Conservation (phyloP, 352 stramenopile species). For the Sclerospora graminicola region DNA sequence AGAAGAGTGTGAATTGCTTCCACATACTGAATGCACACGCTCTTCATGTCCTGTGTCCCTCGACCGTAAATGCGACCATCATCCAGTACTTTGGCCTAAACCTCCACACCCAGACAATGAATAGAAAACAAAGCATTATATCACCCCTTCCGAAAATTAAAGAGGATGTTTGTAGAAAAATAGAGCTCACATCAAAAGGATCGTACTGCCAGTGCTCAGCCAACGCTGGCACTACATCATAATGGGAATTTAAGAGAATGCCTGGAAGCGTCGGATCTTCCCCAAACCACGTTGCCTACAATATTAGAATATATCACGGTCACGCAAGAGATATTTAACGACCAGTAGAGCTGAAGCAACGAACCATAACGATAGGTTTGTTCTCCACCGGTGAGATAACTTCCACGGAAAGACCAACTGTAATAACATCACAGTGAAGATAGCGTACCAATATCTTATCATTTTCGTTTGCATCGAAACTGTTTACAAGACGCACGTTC, state of each 20-base stretch:
- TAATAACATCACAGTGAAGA: not conserved
- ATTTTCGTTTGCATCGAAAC: not conserved
- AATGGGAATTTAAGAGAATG: constrained; percentile 93
- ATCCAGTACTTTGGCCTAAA: constrained; percentile 69
- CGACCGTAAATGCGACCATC: constrained; percentile 90
- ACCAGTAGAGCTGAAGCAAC: constrained; percentile 20
- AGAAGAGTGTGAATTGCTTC: constrained; percentile 80
- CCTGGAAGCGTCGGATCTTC: constrained; percentile 75
- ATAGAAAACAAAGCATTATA: not conserved
- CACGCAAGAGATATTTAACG: not conserved
- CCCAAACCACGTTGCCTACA: constrained; percentile 82
- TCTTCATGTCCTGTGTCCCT: constrained; percentile 95
- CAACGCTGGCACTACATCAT: constrained; percentile 92
- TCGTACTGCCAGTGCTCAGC: constrained; percentile 84
- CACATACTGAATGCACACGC: constrained; percentile 94
- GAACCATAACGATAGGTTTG: constrained; percentile 87
- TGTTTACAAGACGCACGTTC: constrained; percentile 21
- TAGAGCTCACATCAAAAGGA: constrained; percentile 76
- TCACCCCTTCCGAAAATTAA: constrained; percentile 15
- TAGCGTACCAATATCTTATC: not conserved
- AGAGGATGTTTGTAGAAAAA: not conserved
- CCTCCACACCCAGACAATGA: constrained; percentile 5
- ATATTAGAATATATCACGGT: not conserved
- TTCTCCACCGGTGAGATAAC: constrained; percentile 48
- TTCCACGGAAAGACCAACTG: constrained; percentile 35